Evolutionary conservation across 768 basidiomycete species (phyloP).

Genomic region (Xerocomus potaroensis): DNA sequence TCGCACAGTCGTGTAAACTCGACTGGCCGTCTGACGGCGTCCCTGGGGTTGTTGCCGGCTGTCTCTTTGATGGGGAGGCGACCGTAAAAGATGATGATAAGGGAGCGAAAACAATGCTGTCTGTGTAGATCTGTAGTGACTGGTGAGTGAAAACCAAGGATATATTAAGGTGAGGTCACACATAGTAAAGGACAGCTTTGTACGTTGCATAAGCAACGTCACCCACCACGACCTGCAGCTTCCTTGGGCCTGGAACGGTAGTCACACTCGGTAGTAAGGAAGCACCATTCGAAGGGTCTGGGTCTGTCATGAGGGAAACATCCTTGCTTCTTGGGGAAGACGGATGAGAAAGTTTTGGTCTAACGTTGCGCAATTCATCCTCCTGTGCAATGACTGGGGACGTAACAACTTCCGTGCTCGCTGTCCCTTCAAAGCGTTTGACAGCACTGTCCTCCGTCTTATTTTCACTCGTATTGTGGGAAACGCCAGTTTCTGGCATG

Average conservation of each 20-base stretch:
- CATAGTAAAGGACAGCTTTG: slow-evolving; percentile 73
- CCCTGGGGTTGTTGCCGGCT: slow-evolving; percentile 7
- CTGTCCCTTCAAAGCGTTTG: slow-evolving; percentile 2
- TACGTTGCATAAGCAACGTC: slow-evolving; percentile 64
- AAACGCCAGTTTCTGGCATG: slow-evolving; percentile 4
- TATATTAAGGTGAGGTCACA: slow-evolving; percentile 30
- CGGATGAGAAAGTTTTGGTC: slow-evolving; percentile 34
- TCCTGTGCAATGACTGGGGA: background rate
- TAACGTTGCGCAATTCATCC: slow-evolving; percentile 28
- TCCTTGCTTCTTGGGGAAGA: slow-evolving; percentile 35
- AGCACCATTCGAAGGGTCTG: background rate
- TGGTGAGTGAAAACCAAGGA: slow-evolving; percentile 5
- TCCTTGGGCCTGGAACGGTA: slow-evolving; percentile 42
- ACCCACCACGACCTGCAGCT: slow-evolving; percentile 48
- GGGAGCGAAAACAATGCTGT: slow-evolving; percentile 79
- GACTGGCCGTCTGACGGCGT: slow-evolving; percentile 35
- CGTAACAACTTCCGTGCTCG: background rate
- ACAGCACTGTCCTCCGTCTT: slow-evolving; percentile 2
- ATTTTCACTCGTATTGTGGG: background rate
- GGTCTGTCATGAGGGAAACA: slow-evolving; percentile 17
- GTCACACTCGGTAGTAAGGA: background rate
- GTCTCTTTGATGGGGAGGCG: slow-evolving; percentile 17
- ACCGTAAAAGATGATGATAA: slow-evolving; percentile 63
- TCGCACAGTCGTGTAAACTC: slow-evolving; percentile 25
- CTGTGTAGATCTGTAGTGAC: slow-evolving; percentile 68